Evolutionary conservation across 441 rosid species (phyloP).

Genomic region (Manihot esculenta): DNA sequence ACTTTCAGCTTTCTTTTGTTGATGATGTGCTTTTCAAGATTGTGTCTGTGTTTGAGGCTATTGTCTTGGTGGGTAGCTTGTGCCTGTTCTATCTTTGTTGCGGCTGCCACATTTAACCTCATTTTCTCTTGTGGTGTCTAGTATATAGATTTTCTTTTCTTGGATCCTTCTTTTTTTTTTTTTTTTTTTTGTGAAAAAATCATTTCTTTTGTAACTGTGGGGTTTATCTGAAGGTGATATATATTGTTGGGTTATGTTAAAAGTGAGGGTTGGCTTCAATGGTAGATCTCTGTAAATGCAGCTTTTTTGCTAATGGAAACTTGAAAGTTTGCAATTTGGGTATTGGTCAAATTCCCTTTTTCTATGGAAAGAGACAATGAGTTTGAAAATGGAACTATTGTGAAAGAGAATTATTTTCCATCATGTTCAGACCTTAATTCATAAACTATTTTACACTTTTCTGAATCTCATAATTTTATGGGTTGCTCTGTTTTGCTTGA

Average conservation of each 20-base stretch:
- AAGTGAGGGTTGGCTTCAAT: background rate
- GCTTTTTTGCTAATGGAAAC: background rate
- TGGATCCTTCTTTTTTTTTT: background rate
- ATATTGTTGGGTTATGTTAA: background rate
- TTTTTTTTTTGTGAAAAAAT: no score
- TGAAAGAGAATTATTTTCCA: background rate
- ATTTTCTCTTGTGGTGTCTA: background rate
- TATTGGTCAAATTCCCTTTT: background rate
- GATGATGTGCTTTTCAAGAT: conserved; percentile 54
- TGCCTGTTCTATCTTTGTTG: conserved; percentile 63
- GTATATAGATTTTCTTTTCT: background rate
- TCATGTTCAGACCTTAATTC: background rate
- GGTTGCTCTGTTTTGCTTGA: conserved; percentile 1
- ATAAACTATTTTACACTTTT: no score
- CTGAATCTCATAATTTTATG: background rate
- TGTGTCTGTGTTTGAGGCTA: conserved; percentile 53
- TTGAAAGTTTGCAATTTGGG: background rate
- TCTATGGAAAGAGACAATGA: background rate
- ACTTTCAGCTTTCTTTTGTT: conserved; percentile 46
- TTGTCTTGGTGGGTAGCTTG: conserved; percentile 46
- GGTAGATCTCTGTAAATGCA: background rate
- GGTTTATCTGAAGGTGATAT: background rate
- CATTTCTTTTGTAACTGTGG: background rate
- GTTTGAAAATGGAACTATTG: background rate
- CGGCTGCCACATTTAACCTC: conserved; percentile 54